Evolutionary conservation across 2,329 filamentous ascomycete genomes (phyloP), one percentile per base, ranked within the genome.

Genomic region (Tolypocladium album): DNA sequence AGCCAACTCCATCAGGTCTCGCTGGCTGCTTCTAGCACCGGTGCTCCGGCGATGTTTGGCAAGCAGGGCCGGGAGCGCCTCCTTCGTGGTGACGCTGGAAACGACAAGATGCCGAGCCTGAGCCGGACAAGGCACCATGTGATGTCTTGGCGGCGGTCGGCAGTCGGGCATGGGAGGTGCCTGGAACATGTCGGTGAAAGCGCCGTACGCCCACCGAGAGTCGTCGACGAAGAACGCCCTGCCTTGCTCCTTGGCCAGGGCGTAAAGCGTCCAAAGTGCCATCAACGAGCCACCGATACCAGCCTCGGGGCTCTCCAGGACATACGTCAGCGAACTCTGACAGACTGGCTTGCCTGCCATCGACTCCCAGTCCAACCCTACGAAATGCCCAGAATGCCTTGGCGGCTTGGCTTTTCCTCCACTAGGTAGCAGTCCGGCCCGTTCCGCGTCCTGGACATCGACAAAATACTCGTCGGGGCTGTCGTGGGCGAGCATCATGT

Each of bases 171-270:
- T 65, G 0, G 89, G 87, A 1, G 88, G 87, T 3, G 83, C 75
- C 55, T 82, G 76, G 72, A 96, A 95, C 67, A 89, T 90, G 57
- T 84, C 80, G 0, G 80, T 81, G 68, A 90, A 96, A 58, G 81
- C 79, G 12, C 91, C 91, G 67, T 94, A 94, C 1, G 88, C 86
- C 87, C 92, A 96, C 64, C 87, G 81, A 8, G 88, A 85, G 72
- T 96, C 91, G 67, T 95, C 90, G 63, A 96, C 79, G 75, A 96
- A 95, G 73, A 96, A 95, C 1, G 85, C 79, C 31, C 90, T 80
- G 17, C 83, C 83, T 70, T 95, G 88, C 61, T 86, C 82, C 69
- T 87, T 79, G 2, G 91, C 90, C 59, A 95, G 75, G 4, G 89
- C 89, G 69, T 94, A 95, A 34, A 90, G 87, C 67, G 88, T 88